Evolutionary conservation across 1,139 yeast genomes (phyloP).

Genomic region (Yueomyces sp.): DNA sequence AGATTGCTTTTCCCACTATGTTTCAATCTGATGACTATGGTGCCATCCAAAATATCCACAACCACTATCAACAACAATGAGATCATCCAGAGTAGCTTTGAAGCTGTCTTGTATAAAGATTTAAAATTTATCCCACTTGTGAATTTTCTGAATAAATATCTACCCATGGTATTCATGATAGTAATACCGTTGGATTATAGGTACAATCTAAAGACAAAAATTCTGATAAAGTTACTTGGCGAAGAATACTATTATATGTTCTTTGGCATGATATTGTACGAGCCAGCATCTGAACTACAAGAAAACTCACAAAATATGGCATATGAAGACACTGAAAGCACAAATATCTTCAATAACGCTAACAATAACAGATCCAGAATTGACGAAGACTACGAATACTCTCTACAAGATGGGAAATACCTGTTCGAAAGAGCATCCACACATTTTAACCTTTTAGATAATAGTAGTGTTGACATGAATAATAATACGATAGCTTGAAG

Average conservation of each 20-base stretch:
- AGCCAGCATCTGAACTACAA: conserved; percentile 9
- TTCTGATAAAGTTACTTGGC: conserved; percentile 18
- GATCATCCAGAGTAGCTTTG: conserved; percentile 13
- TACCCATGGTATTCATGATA: conserved; percentile 19
- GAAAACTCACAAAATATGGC: conserved; percentile 1
- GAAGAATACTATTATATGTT: conserved; percentile 23
- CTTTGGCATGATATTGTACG: conserved; percentile 22
- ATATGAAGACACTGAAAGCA: neutral
- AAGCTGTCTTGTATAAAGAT: conserved; percentile 15
- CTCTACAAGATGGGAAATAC: conserved; percentile 23
- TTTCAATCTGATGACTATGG: conserved; percentile 20
- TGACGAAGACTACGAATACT: conserved; percentile 22
- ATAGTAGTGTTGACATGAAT: neutral
- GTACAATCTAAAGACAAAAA: conserved; percentile 18
- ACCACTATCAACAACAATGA: conserved; percentile 2
- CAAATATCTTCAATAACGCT: neutral
- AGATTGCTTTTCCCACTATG: conserved; percentile 23
- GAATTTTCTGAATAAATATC: conserved; percentile 15
- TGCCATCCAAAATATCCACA: conserved; percentile 6
- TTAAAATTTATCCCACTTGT: conserved; percentile 19
- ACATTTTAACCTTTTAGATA: conserved; percentile 8
- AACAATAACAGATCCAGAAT: conserved; percentile 7
- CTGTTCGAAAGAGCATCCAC: conserved; percentile 22
- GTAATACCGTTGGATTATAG: conserved; percentile 16
- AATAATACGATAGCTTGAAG: neutral